Percentiles rank a stretch among this genome's conserved stretches.
These are phyloP conservation scores for Leucoagaricus sp. DNA, from an alignment of 1,284 basidiomycete species.

Conservation along the genomic window DNA sequence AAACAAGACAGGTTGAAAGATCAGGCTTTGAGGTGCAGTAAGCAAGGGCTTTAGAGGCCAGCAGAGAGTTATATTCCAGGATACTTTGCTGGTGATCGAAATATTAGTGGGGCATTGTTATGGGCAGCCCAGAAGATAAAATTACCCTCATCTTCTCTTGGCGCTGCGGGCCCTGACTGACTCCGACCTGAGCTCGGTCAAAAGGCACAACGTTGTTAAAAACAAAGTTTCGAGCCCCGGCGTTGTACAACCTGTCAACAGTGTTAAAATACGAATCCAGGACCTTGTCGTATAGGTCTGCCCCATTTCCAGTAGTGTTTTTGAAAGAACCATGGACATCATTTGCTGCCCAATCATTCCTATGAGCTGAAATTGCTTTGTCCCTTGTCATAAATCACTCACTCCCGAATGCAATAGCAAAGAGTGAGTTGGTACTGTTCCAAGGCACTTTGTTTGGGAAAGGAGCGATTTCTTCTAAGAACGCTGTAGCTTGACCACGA, in stretches of 20 bases:
- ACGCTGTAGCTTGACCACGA: constrained; percentile 21
- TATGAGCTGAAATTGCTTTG: no score
- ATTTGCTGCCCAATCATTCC: constrained; percentile 18
- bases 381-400: no score
- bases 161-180: constrained; percentile 15
- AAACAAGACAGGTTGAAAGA: no score
- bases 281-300: constrained; percentile 17
- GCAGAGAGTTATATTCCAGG: no score
- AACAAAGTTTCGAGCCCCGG: constrained; percentile 22
- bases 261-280: constrained; percentile 21
- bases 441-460: constrained; percentile 19
- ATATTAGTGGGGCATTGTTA: no score
- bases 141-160: constrained; percentile 22
- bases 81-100: no score
- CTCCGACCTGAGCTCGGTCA: constrained; percentile 21
- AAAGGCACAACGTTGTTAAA: constrained; percentile 25
- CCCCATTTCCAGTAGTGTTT: constrained; percentile 20
- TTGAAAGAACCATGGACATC: constrained; percentile 22
- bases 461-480: constrained; percentile 18
- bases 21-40: no score
- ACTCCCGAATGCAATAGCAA: constrained; percentile 24
- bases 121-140: no score
- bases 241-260: constrained; percentile 20
- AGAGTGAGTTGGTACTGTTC: constrained; percentile 19
- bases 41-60: no score